A percentile compares a stretch with the other conserved stretches of the same genome.
phyloP scores from a whole-genome alignment of 495 filamentous ascomycete species.

The Aspergillus incahuasiensis region DNA sequence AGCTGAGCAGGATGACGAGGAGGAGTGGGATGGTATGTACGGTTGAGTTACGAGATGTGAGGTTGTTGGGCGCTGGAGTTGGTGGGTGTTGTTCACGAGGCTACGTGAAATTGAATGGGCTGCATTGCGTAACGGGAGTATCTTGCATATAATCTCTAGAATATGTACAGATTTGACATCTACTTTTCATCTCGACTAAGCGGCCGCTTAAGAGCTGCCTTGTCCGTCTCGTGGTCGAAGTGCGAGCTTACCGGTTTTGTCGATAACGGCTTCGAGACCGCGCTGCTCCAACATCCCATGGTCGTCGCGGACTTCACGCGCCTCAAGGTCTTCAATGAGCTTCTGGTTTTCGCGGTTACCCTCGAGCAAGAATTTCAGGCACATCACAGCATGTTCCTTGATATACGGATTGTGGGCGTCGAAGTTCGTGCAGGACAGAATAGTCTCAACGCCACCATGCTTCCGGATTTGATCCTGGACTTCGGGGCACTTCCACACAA shows the following conservation, averaged over 20 bases:
- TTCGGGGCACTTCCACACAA: constrained; percentile 71
- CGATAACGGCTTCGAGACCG: constrained; percentile 52
- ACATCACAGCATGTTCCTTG: constrained; percentile 86
- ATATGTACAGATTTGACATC: constrained; percentile 3
- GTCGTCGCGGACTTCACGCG: constrained; percentile 46
- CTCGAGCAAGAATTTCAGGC: constrained; percentile 82
- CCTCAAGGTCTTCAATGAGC: constrained; percentile 64
- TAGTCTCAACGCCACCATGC: constrained; percentile 73
- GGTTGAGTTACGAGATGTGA: constrained; percentile 38
- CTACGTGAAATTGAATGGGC: neutral
- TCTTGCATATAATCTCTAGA: neutral
- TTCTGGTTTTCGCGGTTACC: constrained; percentile 75
- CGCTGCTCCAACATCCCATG: constrained; percentile 43
- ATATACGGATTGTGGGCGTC: constrained; percentile 89
- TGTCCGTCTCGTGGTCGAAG: constrained; percentile 31
- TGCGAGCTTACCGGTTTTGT: constrained; percentile 47
- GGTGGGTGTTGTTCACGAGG: neutral
- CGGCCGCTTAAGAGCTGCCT: constrained; percentile 1
- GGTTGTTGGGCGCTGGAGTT: neutral
- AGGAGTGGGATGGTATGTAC: constrained; percentile 73
- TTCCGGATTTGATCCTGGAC: constrained; percentile 83
- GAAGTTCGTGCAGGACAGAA: constrained; percentile 81
- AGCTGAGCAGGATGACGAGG: constrained; percentile 59
- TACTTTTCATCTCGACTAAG: neutral
- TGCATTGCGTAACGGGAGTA: neutral